A percentile compares a stretch with the other conserved stretches of the same genome.
These are phyloP conservation scores for Zasmidium cellare DNA, from an alignment of 2,329 filamentous ascomycete species.

Conservation along the genomic window DNA sequence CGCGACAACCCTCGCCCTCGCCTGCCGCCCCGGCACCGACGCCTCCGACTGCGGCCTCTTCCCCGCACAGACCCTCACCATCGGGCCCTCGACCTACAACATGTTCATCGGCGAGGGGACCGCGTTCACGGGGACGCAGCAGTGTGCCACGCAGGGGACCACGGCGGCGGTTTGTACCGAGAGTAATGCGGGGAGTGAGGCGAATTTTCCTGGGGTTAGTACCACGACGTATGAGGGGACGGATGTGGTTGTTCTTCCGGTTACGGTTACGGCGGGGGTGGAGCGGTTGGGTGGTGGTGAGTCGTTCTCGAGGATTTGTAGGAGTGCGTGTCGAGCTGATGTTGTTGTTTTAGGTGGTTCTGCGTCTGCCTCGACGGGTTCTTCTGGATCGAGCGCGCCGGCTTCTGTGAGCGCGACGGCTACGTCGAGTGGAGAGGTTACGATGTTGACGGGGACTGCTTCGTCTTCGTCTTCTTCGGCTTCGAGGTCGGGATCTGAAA, in stretches of 20 bases:
- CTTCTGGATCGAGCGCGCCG: not conserved
- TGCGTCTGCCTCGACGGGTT: not conserved
- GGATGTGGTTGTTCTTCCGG: slow-evolving; percentile 13
- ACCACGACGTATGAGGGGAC: slow-evolving; percentile 18
- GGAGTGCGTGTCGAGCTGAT: not conserved
- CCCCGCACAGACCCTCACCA: slow-evolving; percentile 19
- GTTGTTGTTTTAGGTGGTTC: not conserved
- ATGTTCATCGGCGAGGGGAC: slow-evolving; percentile 19
- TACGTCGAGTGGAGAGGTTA: not conserved
- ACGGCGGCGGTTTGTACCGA: slow-evolving; percentile 16
- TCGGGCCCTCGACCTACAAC: slow-evolving; percentile 22
- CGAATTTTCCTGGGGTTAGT: slow-evolving; percentile 21
- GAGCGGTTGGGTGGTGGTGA: slow-evolving; percentile 11
- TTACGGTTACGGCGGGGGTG: slow-evolving; percentile 20
- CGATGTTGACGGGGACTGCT: not conserved
- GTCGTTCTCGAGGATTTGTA: not conserved
- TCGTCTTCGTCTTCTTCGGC: not conserved
- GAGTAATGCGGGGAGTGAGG: slow-evolving; percentile 13
- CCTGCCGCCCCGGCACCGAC: slow-evolving; percentile 16
- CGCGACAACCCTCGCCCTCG: slow-evolving; percentile 19
- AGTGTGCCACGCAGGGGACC: slow-evolving; percentile 8
- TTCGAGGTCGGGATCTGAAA: not conserved
- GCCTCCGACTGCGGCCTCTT: slow-evolving; percentile 24
- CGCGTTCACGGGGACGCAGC: slow-evolving; percentile 20
- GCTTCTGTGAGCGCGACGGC: not conserved